A percentile compares a stretch with the other conserved stretches of the same genome.
Evolutionary conservation across 2,329 filamentous ascomycete species (phyloP).

Genomic region (Orbilia oligospora): DNA sequence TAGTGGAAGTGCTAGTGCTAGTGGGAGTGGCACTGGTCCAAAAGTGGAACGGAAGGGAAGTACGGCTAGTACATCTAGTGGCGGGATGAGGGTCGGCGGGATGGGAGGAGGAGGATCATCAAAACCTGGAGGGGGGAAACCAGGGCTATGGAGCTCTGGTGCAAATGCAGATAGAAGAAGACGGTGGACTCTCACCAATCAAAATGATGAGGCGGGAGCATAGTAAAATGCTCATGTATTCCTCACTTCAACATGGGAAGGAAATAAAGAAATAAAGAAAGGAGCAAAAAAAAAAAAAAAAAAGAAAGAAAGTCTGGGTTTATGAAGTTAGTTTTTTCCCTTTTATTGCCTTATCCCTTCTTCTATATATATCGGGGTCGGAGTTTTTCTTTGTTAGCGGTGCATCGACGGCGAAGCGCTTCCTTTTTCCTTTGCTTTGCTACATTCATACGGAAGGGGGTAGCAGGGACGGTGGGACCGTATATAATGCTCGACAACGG

Average conservation of each 20-base stretch:
- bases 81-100: constrained; percentile 17
- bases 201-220: constrained; percentile 39
- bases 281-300: not conserved
- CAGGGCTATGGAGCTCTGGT: constrained; percentile 41
- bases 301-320: not conserved
- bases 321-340: not conserved
- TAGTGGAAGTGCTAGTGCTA: constrained; percentile 2
- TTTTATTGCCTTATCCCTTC: not conserved
- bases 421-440: not conserved
- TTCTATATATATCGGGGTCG: not conserved
- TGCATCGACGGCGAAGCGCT: constrained; percentile 3
- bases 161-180: constrained; percentile 32
- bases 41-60: constrained; percentile 33
- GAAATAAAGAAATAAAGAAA: too few relatives aligned
- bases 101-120: constrained; percentile 2
- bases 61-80: constrained; percentile 25
- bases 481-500: too few relatives aligned
- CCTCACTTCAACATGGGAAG: constrained; percentile 1
- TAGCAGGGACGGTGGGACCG: too few relatives aligned
- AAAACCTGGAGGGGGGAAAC: constrained; percentile 14
- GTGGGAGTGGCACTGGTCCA: not conserved
- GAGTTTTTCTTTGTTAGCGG: constrained; percentile 4
- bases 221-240: constrained; percentile 1
- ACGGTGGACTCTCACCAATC: constrained; percentile 55
- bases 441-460: not conserved